Conservation (phyloP, 441 rosid genomes). For the Bruguiera hainesii region DNA sequence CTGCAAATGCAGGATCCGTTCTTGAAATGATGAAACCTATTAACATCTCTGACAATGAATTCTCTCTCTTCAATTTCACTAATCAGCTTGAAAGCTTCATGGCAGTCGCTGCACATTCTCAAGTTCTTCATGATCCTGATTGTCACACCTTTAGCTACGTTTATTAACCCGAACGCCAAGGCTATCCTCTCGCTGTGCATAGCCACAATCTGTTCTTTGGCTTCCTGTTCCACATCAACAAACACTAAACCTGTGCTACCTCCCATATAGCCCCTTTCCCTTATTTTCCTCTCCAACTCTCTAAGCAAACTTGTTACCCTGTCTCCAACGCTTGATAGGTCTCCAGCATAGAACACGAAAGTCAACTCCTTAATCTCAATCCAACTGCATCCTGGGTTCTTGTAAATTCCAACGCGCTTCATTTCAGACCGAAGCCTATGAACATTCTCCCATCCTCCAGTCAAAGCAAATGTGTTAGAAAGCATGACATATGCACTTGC, state of each 20-base stretch:
- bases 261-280: constrained; percentile 45
- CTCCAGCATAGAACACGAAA: constrained; percentile 55
- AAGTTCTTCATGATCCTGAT: constrained; percentile 79
- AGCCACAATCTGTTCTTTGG: constrained; percentile 32
- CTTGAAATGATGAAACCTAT: constrained; percentile 78
- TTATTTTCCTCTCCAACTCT: constrained; percentile 54
- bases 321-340: constrained; percentile 36
- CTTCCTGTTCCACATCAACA: constrained; percentile 44
- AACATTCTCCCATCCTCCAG: constrained; percentile 65
- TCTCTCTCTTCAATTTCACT: constrained; percentile 59
- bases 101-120: constrained; percentile 77
- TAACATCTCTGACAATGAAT: constrained; percentile 71
- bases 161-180: constrained; percentile 58
- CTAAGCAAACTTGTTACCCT: constrained; percentile 45
- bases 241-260: constrained; percentile 41
- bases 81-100: constrained; percentile 63
- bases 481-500: constrained; percentile 62
- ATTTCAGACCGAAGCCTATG: constrained; percentile 48
- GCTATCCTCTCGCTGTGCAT: constrained; percentile 82
- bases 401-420: constrained; percentile 54
- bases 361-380: constrained; percentile 49
- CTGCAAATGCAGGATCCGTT: constrained; percentile 63
- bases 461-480: constrained; percentile 54
- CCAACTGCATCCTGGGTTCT: constrained; percentile 88
- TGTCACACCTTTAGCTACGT: constrained; percentile 47